Base-by-base conservation (phyloP, 2,329 filamentous ascomycete genomes). In the Aspergillus sp. region DNA sequence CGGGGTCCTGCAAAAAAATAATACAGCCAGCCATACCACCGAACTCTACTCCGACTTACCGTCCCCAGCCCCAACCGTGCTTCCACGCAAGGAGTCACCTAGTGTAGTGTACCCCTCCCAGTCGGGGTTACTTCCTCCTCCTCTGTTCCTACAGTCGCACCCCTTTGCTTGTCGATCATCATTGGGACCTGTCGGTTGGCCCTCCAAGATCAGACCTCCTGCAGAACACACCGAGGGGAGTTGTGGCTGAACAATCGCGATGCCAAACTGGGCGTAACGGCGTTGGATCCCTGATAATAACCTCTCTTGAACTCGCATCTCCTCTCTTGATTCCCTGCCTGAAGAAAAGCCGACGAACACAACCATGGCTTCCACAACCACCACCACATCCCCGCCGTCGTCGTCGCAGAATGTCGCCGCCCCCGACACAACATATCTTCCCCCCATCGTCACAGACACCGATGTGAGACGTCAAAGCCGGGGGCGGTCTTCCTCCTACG, bases 401-500 rank as follows among this genome's bases (percentile, higher is more conserved):
- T 57, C 62, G 43, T 62, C 68, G 47, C 66, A 66, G 32, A 60
- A 58, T 50, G 53, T 60, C 44, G 58, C 67, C 32, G 55, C 64
- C 30, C 60, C 63, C 44, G 65, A 61, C 50, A 45, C 69, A 16
- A 54, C 65, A 41, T 63, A 65, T 46, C 60, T 75, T 22, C 74
- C 80, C 49, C 78, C 79, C 36, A 73, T 82, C 48, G 69, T 79
- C 52, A 81, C 80, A 19, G 78, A 77, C 54, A 71, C 74, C 50
- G 69, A 76, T 11, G 72, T 79, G 57, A 84, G 81, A 65, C 81
- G 82, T 68, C 79, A 85, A 66, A 82, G 78, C 64, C 72, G 82
- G 53, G 79, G 86, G 63, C 78, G 85, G 61, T 86, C 89, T 72
- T 90, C 88, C 65, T 88, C 90, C 66, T 88, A 86, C 64, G 86